These are phyloP conservation scores for Candida xiaguanensis DNA, from an alignment of 805 yeast genomes.

Conservation along the genomic window DNA sequence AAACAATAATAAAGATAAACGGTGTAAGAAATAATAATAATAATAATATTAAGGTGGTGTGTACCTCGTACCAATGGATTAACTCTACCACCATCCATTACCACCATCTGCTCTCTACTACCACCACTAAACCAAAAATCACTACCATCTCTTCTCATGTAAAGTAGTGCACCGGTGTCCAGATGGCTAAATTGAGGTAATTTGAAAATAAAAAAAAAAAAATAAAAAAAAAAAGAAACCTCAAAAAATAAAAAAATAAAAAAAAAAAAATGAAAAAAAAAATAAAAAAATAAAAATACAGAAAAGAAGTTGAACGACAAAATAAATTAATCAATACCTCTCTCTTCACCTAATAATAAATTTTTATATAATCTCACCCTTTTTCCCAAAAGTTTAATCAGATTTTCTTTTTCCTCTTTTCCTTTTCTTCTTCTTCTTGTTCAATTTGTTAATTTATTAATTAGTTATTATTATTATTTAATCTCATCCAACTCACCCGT, in stretches of 20 bases:
- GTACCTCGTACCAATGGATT: too few species aligned
- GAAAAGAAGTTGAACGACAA: neutral
- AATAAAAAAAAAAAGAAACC: neutral
- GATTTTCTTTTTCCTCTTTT: constrained; percentile 2
- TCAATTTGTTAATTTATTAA: constrained; percentile 4
- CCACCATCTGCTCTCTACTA: too few species aligned
- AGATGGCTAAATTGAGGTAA: constrained; percentile 1
- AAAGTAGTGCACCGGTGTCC: neutral
- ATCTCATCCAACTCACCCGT: neutral
- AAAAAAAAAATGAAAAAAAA: neutral
- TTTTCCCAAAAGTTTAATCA: neutral
- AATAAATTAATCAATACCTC: too few species aligned
- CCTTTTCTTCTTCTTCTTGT: constrained; percentile 4
- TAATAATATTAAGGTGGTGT: too few species aligned
- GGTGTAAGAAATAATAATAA: too few species aligned
- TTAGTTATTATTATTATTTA: neutral
- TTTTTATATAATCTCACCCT: neutral
- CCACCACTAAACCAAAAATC: too few species aligned
- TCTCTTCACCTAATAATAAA: too few species aligned
- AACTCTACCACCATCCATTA: too few species aligned
- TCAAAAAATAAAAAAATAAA: neutral
- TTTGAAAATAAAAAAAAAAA: neutral
- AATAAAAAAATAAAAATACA: neutral
- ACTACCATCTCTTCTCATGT: too few species aligned
- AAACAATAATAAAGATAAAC: too few species aligned